Base-by-base conservation (phyloP, 176 grass and related monocot genomes). In the Aegilops bicornis region DNA sequence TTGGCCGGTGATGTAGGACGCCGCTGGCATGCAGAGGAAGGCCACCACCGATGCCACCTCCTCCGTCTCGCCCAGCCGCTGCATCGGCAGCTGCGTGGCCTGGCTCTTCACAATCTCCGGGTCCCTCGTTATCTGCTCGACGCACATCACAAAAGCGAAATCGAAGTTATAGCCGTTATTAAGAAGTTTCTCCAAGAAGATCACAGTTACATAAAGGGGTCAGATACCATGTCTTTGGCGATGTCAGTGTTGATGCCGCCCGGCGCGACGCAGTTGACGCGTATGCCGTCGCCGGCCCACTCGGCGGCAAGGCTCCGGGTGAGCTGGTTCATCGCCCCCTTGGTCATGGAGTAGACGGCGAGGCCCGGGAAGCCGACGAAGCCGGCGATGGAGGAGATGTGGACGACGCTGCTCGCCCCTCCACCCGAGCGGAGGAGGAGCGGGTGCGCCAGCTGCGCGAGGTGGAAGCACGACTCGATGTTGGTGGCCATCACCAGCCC, bases 281-380 rank as follows among this genome's bases (percentile, higher is more conserved):
- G 71, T 47, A 74, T 74, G 39, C 71, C 71, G 71, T 74, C 71
- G 39, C 71, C 23, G 71, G 71, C 71, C 71, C 71, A 74, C 71
- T 74, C 71, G 71, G 39, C 40, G 71, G 71, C 71, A 14, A 74
- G 71, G 71, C 71, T 74, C 39, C 71, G 71, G n/a, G 71, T 74
- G 12, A 74, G 71, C 71, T 74, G 71, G 71, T 74, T 74, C 71
- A 74, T 74, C 6, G 71, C 71, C 6, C 71, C 71, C 43, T 74
- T 74, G n/a, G 71, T 27, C 71, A 74, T 74, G 6, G 71, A 74
- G 71, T 74, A 74, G 71, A 74, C 71, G 71, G 71, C 37, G 71
- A 74, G 71, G 23, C 71, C 40, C 3, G 71, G 17, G 40, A 74
- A 74, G 40, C 71, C 71, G n/a, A 74, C 40, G 11, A 47, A 74